These are phyloP conservation scores for Cladosporium sp. DNA, from an alignment of 2,329 filamentous ascomycete genomes.

Conservation along the genomic window DNA sequence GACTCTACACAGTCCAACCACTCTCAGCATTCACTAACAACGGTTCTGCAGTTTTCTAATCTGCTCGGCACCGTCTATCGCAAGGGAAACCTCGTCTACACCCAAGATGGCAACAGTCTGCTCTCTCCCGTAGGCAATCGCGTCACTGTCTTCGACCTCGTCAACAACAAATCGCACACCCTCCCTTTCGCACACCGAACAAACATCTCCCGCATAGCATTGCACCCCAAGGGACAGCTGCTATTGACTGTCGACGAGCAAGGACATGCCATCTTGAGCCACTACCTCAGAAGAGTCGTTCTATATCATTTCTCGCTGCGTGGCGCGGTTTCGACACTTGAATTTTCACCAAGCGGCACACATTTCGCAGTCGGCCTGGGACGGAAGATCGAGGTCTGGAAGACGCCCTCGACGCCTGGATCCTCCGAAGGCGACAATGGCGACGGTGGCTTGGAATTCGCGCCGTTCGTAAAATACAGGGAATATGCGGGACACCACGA, in stretches of 20 bases:
- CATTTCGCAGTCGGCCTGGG: conserved; percentile 89
- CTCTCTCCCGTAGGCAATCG: conserved; percentile 95
- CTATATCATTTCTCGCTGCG: conserved; percentile 97
- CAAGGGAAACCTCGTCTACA: conserved; percentile 95
- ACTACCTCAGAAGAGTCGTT: conserved; percentile 77
- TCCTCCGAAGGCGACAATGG: conserved; percentile 44
- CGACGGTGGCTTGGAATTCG: conserved; percentile 85
- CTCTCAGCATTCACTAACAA: conserved; percentile 1
- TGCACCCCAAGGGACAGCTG: conserved; percentile 87
- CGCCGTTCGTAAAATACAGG: conserved; percentile 86
- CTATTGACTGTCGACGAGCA: conserved; percentile 92
- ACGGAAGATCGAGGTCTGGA: conserved; percentile 89
- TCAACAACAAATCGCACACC: conserved; percentile 88
- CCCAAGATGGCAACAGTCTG: conserved; percentile 90
- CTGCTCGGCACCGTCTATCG: conserved; percentile 97
- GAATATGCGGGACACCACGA: conserved; percentile 88
- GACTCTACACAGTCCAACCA: neutral
- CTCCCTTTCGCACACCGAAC: conserved; percentile 88
- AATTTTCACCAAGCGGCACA: conserved; percentile 85
- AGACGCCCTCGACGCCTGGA: conserved; percentile 78
- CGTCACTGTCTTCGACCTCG: conserved; percentile 91
- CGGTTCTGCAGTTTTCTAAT: conserved; percentile 78
- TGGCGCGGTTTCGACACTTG: conserved; percentile 72
- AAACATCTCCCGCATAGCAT: conserved; percentile 83
- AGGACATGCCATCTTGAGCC: conserved; percentile 88